These are phyloP conservation scores for Pilasporangium apinafurcum DNA, from an alignment of 352 stramenopile genomes.

Conservation along the genomic window DNA sequence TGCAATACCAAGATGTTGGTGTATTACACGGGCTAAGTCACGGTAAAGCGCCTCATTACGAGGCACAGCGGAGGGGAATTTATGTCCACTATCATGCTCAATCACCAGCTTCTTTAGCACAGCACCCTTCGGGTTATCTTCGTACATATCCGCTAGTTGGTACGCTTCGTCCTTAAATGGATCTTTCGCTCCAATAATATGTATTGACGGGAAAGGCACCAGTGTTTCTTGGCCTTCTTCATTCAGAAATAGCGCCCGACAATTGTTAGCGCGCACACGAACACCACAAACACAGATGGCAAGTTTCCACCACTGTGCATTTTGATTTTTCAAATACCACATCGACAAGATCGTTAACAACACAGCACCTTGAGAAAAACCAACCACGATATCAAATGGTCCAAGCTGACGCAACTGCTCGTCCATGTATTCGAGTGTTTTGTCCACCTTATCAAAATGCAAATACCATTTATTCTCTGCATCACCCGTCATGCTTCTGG, in stretches of 20 bases:
- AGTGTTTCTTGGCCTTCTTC: slow-evolving; percentile 2
- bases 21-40: too few relatives aligned
- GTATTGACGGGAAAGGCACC: slow-evolving; percentile 18
- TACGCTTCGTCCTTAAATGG: slow-evolving; percentile 10
- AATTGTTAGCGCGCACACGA: background rate
- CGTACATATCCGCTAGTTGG: slow-evolving; percentile 15
- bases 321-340: background rate
- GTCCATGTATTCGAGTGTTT: slow-evolving; percentile 25
- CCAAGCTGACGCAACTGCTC: slow-evolving; percentile 18
- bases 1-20: too few relatives aligned
- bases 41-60: too few relatives aligned
- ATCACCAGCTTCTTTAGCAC: slow-evolving; percentile 17
- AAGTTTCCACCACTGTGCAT: slow-evolving; percentile 23
- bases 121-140: slow-evolving; percentile 5
- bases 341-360: slow-evolving; percentile 3
- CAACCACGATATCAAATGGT: slow-evolving; percentile 29
- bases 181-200: slow-evolving; percentile 16
- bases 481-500: too few relatives aligned
- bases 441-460: slow-evolving; percentile 17
- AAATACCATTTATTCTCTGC: slow-evolving; percentile 10
- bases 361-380: slow-evolving; percentile 3
- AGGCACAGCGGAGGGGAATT: too few relatives aligned
- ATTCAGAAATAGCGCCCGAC: slow-evolving; percentile 5
- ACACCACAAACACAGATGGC: background rate
- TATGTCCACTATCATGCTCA: slow-evolving; percentile 35